Evolutionary conservation across 805 yeast genomes (phyloP), one percentile per base, ranked within the genome.

Genomic region (Wickerhamomyces canadensis): DNA sequence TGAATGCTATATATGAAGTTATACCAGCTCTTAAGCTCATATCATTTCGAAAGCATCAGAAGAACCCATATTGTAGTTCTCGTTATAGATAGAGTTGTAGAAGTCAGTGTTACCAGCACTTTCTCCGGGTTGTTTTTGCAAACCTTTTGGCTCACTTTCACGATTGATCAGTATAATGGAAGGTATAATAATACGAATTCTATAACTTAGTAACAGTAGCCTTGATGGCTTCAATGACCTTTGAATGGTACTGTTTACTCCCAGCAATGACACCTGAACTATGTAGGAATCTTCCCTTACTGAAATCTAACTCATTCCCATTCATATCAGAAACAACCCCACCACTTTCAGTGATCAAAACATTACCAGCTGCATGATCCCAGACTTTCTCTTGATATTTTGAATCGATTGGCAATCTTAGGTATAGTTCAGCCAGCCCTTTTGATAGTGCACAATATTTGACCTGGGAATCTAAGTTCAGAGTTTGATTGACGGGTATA

Each of bases 291-390:
- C 97, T 77, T 6, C 99, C 99, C 29, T 69, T 66, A 7, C 96
- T 88, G 51, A 93, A 93, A 54, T 91, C 80, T 40, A 93, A 71
- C 18, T 70, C 68, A 11, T 67, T 67, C 15, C 96, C 96, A 38
- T 73, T 61, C 61, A 91, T 76, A 55, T 93, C 98, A 13, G 91
- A 78, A 11, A 93, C 98, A 34, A 67, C 58, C 6, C 98, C 98
- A 30, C 97, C 97, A 50, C 94, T 84, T 60, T 94, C 98, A 25
- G 74, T 70, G 32, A 94, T 80, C 43, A 93, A 71, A 12, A 91
- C 69, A 52, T 84, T 82, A 4, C 98, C 99, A 2, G 97, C 94
- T 15, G 98, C 98, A 59, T 93, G 99, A 62, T 93, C 99, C 98
- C 98, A 93, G 42, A 93, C 88, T 62, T 93, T 93, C 58, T 93